Evolutionary conservation across 805 yeast species (phyloP).

Genomic region (Kuraishia floccosa): DNA sequence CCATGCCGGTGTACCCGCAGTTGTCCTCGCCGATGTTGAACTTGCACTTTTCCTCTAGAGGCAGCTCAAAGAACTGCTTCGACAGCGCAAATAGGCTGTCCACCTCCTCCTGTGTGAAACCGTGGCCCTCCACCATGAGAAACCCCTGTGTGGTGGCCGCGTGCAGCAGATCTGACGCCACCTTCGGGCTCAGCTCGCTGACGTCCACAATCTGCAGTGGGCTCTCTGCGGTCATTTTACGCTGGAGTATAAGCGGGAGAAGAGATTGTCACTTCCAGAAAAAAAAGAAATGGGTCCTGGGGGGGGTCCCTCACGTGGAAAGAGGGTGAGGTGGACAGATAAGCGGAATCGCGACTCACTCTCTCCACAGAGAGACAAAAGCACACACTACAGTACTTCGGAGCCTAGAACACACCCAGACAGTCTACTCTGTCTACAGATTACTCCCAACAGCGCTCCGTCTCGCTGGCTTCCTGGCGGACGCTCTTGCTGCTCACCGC

Average conservation of each 20-base stretch:
- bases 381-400: too few species aligned
- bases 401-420: too few species aligned
- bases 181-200: constrained; percentile 22
- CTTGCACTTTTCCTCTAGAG: constrained; percentile 20
- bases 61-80: constrained; percentile 24
- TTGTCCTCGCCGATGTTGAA: constrained; percentile 23
- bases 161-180: constrained; percentile 30
- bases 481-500: too few species aligned
- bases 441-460: too few species aligned
- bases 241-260: background rate
- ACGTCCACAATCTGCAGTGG: constrained; percentile 52
- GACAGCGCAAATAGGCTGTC: constrained; percentile 24
- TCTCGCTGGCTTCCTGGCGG: too few species aligned
- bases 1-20: constrained; percentile 32
- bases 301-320: too few species aligned
- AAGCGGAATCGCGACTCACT: too few species aligned
- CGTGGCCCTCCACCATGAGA: constrained; percentile 39
- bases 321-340: too few species aligned
- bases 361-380: too few species aligned
- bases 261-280: too few species aligned
- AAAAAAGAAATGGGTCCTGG: too few species aligned
- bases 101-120: constrained; percentile 29
- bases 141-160: constrained; percentile 43
- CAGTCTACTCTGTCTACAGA: too few species aligned
- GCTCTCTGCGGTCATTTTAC: constrained; percentile 15